Percentiles rank a stretch among this genome's conserved stretches.
These are phyloP conservation scores for Byssochlamys sp. DNA, from an alignment of 2,329 filamentous ascomycete genomes.

Conservation along the genomic window DNA sequence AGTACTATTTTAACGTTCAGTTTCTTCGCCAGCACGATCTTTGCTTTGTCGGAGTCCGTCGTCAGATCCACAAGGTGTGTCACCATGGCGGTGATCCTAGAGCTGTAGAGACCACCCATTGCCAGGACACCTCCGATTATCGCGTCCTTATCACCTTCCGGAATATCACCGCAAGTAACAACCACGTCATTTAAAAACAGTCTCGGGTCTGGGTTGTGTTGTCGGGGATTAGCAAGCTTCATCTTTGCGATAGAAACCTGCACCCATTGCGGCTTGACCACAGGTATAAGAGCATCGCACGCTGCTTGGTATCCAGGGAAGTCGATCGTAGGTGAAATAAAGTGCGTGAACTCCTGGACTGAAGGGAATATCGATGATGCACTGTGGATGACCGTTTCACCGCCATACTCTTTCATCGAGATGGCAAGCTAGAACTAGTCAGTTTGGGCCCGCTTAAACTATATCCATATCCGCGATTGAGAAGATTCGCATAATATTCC, in stretches of 20 bases:
- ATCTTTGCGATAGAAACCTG: conserved; percentile 57
- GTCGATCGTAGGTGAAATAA: conserved; percentile 70
- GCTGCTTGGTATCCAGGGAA: conserved; percentile 77
- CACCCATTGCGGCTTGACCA: conserved; percentile 77
- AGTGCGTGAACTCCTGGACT: conserved; percentile 49
- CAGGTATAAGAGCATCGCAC: conserved; percentile 67
- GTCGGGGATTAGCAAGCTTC: conserved; percentile 66
- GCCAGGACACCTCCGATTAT: conserved; percentile 84
- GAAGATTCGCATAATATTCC: conserved; percentile 4
- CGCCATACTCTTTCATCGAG: conserved; percentile 40
- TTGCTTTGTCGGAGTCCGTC: conserved; percentile 58
- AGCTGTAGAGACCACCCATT: conserved; percentile 72
- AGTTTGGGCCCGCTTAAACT: conserved; percentile 4
- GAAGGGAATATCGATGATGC: conserved; percentile 26
- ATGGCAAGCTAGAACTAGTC: conserved; percentile 33
- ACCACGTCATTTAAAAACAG: conserved; percentile 82
- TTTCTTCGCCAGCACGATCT: conserved; percentile 51
- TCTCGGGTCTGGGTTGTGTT: conserved; percentile 80
- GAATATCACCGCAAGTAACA: conserved; percentile 74
- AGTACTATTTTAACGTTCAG: conserved; percentile 73
- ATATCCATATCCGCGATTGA: not conserved
- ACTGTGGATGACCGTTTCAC: conserved; percentile 36
- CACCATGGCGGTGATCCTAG: conserved; percentile 60
- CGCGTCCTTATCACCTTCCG: conserved; percentile 76
- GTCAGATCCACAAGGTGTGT: conserved; percentile 83